Evolutionary conservation across 2,329 filamentous ascomycete genomes (phyloP).

Genomic region (Ceratocystis destructans): DNA sequence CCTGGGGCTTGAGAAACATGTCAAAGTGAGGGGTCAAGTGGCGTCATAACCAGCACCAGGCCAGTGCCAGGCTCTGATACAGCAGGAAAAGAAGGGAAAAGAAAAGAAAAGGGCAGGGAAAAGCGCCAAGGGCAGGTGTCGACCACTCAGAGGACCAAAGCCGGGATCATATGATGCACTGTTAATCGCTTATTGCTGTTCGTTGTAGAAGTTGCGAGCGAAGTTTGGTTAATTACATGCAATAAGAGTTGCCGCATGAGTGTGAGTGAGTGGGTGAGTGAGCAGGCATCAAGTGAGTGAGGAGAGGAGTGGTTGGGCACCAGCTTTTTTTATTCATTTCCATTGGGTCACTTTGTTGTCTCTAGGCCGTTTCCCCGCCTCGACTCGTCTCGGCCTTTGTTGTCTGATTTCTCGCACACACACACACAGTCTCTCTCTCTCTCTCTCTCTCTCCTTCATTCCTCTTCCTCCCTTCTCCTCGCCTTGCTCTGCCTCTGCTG

Average conservation of each 20-base stretch:
- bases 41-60: conserved; percentile 3
- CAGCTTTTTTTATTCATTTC: not conserved
- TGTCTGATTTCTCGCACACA: not conserved
- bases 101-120: not conserved
- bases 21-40: conserved; percentile 7
- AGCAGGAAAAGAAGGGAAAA: not conserved
- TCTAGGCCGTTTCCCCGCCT: not conserved
- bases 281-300: not conserved
- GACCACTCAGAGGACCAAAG: not conserved
- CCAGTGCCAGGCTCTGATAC: conserved; percentile 3
- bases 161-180: not conserved
- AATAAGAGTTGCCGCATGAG: not conserved
- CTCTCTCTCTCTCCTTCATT: not conserved
- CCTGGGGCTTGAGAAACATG: conserved; percentile 6
- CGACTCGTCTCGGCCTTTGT: not conserved
- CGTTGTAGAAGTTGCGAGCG: not conserved
- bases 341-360: not conserved
- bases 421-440: too few species aligned
- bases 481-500: not conserved
- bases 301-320: not conserved
- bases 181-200: not conserved
- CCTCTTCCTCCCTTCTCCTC: not conserved
- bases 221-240: not conserved
- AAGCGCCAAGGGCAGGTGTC: not conserved
- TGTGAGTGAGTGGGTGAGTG: not conserved